Percentiles rank a stretch among this genome's conserved stretches.
Conservation (phyloP, 2,329 filamentous ascomycete genomes). For the Colletotrichum viniferum region DNA sequence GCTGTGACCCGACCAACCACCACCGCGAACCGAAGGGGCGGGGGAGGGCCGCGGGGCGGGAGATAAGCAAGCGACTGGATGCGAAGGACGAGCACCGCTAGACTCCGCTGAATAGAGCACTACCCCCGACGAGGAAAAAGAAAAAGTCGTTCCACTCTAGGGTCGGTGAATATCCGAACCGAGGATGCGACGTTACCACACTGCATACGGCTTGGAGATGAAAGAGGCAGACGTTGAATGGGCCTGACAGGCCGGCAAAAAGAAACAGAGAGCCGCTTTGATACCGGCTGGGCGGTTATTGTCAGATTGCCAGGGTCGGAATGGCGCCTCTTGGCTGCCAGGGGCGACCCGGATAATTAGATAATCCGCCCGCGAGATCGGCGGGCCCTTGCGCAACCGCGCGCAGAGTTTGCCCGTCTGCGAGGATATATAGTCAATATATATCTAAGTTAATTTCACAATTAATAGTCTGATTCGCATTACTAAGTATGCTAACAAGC, state of each 20-base stretch:
- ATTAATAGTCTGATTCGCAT: too few species aligned
- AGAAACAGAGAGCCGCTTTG: not conserved
- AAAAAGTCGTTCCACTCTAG: not conserved
- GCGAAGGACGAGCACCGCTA: not conserved
- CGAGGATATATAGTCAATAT: too few species aligned
- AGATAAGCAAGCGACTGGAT: not conserved
- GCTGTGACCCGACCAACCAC: not conserved
- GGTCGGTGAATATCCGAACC: slow-evolving; percentile 6
- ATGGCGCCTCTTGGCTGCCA: too few species aligned
- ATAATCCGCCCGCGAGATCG: too few species aligned
- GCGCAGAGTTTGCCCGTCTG: too few species aligned
- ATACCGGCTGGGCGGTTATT: not conserved
- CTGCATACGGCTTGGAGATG: not conserved
- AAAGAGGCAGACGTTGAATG: not conserved
- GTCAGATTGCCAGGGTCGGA: too few species aligned
- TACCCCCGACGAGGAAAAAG: not conserved
- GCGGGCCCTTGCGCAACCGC: too few species aligned
- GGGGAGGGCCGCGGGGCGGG: not conserved
- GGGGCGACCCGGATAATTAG: too few species aligned
- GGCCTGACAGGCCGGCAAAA: not conserved
- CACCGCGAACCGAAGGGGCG: not conserved
- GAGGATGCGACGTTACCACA: not conserved
- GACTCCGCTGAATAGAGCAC: slow-evolving; percentile 11
- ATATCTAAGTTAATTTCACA: too few species aligned
- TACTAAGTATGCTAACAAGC: too few species aligned